Base-by-base conservation (phyloP, 2,329 filamentous ascomycete genomes). In the Xylariaceae sp. region DNA sequence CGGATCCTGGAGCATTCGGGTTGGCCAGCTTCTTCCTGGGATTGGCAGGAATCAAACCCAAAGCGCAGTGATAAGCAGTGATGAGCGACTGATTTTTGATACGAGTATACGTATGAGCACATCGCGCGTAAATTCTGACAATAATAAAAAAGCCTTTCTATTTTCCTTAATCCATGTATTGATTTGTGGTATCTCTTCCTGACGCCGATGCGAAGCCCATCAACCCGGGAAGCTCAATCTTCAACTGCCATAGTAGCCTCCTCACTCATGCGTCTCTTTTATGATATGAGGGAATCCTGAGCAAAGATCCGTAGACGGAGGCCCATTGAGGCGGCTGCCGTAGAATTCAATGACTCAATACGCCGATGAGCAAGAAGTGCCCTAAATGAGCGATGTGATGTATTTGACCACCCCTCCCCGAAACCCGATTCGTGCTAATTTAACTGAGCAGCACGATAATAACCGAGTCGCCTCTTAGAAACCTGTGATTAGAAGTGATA, bases 361-460 rank as follows among this genome's bases (percentile, higher is more conserved):
- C 53, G 46, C 43, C 42, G 30, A 44, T 37, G 32, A 35, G 43
- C 31, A 60, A 53, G 32, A 44, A 32, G 53, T 50, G 51, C 49
- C 42, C 47, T 44, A 35, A 19, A 47, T 32, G 48, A 46, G 46
- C 44, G 46, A 49, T 44, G 50, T 35, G 35, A 44, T 51, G 39
- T 53, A 19, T 54, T 43, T 50, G 35, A 26, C 37, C 48, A 53
- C 19, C 11, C 11, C 43, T 44, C 19, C 12, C 42, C 44, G 50
- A 48, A 41, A 19, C 34, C 29, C 40, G 12, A 27, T 58, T 53
- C 26, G 2, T 31, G 26, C 48, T 30, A 57, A 19, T 19, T 77
- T 78, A 92, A 76, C 88, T 92, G 68, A 95, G 78, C 65, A 95
- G 76, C 57, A 95, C 89, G 63, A 95, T 76, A 66, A 95, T 92